These are phyloP conservation scores for Eleusine indica DNA, from an alignment of 176 grass and related monocot genomes.

Conservation along the genomic window DNA sequence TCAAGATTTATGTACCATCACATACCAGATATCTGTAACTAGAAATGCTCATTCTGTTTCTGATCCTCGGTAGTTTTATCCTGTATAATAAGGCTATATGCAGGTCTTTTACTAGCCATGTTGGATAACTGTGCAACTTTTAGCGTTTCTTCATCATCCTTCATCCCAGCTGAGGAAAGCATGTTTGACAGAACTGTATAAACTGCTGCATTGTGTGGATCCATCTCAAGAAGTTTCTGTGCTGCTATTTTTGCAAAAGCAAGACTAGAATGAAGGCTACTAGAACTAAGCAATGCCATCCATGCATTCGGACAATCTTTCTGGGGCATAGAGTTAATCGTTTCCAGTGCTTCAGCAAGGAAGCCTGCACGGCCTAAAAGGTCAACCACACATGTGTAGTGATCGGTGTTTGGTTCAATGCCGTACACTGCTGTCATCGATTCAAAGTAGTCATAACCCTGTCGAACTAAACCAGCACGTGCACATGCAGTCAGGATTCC, in stretches of 20 bases:
- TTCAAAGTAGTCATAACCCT: conserved; percentile 63
- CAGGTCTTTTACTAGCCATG: conserved; percentile 55
- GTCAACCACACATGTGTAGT: conserved; percentile 75
- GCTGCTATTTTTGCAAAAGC: conserved; percentile 69
- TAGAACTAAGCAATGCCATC: conserved; percentile 60
- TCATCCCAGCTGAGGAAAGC: conserved; percentile 54
- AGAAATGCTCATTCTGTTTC: conserved; percentile 2
- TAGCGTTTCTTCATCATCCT: conserved; percentile 49
- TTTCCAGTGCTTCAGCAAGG: conserved; percentile 54
- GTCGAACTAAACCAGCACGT: conserved; percentile 61
- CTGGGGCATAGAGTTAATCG: conserved; percentile 61
- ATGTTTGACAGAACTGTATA: conserved; percentile 61
- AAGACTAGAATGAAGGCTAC: conserved; percentile 69
- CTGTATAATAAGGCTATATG: conserved; percentile 61
- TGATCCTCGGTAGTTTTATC: conserved; percentile 34
- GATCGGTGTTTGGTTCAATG: conserved; percentile 54
- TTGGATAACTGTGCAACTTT: conserved; percentile 46
- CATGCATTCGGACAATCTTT: conserved; percentile 57
- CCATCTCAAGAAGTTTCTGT: conserved; percentile 57
- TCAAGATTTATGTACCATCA: conserved; percentile 4
- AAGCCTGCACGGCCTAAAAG: conserved; percentile 70
- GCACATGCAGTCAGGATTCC: conserved; percentile 64
- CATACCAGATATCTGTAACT: conserved; percentile 4
- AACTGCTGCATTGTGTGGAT: conserved; percentile 53
- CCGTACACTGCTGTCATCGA: conserved; percentile 54